Conservation (phyloP, 2,329 filamentous ascomycete genomes). For the Penicillium carneum region DNA sequence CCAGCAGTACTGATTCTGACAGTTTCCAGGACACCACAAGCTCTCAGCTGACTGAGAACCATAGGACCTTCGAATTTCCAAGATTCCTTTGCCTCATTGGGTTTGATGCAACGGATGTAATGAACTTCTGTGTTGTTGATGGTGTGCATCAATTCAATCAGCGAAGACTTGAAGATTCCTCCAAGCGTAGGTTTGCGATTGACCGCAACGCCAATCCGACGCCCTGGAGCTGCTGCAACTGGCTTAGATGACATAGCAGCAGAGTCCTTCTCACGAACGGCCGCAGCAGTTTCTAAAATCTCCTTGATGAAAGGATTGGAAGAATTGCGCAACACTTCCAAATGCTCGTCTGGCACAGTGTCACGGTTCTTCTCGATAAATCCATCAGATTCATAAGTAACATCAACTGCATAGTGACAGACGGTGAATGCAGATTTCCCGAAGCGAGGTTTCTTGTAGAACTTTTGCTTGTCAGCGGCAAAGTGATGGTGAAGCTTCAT, state of each 20-base stretch:
- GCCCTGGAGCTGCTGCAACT: conserved; percentile 71
- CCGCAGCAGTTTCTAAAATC: conserved; percentile 83
- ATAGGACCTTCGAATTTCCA: conserved; percentile 99
- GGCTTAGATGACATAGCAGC: conserved; percentile 74
- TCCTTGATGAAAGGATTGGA: conserved; percentile 83
- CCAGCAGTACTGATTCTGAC: conserved; percentile 96
- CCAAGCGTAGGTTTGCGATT: conserved; percentile 96
- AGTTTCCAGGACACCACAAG: conserved; percentile 97
- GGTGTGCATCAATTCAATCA: conserved; percentile 97
- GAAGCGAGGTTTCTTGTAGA: conserved; percentile 98
- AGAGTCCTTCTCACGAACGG: conserved; percentile 87
- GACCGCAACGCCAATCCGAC: conserved; percentile 88
- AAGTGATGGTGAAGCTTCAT: conserved; percentile 96
- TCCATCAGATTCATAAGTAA: conserved; percentile 97
- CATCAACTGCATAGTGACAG: conserved; percentile 96
- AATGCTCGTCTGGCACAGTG: conserved; percentile 96
- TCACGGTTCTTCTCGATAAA: conserved; percentile 99
- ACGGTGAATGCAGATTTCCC: conserved; percentile 97
- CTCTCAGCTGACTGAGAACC: conserved; percentile 94
- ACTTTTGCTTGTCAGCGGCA: conserved; percentile 85
- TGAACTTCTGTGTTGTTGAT: conserved; percentile 98
- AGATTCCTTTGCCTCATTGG: conserved; percentile 92
- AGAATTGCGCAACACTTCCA: conserved; percentile 86
- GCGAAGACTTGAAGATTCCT: conserved; percentile 96
- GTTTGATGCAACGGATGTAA: conserved; percentile 99